Evolutionary conservation across 2,329 filamentous ascomycete species (phyloP), one percentile per base, ranked within the genome.

Genomic region (Pleoardoris graminearum): DNA sequence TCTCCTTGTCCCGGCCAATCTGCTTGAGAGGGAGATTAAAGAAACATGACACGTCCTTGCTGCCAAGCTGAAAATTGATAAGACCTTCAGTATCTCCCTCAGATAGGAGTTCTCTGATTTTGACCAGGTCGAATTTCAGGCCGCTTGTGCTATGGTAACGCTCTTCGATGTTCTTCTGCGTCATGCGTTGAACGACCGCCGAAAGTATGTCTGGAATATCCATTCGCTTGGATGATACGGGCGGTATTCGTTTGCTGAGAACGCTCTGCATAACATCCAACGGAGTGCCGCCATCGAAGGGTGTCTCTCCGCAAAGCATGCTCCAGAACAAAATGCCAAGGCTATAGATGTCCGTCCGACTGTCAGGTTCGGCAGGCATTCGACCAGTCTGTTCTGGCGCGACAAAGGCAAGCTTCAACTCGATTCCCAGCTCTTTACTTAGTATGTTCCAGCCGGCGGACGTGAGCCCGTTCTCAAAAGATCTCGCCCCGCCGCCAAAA

Each of bases 321-420:
- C 84, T 90, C 88, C 91, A 97, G 71, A 97, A 93, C 1, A 97
- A 74, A 33, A 97, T 86, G 3, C 93, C 93, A 1, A 97, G 78
- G 0, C 90, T 92, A 76, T 97, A 97, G 27, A 97, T 95, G 72
- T 97, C 93, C 14, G 93, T 97, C 35, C 93, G 84, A 25, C 64
- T 67, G 27, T 55, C 44, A 14, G 93, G 93, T 71, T 97, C 92
- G 3, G 90, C 91, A 2, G 91, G 90, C 82, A 97, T 88, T 17
- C 93, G 86, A 12, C 93, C 93, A 2, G 93, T 97, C 77, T 97
- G 93, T 69, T 97, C 93, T 0, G 93, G 92, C 41, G 91, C 93
- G 68, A 97, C 95, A 68, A 91, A 97, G 46, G 92, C 85, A 17
- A 97, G 79, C 73, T 96, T 96, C 68, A 92, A 87, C 74, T 91